Conservation (phyloP, 768 basidiomycete species). For the Cyclocybe cylindracea region DNA sequence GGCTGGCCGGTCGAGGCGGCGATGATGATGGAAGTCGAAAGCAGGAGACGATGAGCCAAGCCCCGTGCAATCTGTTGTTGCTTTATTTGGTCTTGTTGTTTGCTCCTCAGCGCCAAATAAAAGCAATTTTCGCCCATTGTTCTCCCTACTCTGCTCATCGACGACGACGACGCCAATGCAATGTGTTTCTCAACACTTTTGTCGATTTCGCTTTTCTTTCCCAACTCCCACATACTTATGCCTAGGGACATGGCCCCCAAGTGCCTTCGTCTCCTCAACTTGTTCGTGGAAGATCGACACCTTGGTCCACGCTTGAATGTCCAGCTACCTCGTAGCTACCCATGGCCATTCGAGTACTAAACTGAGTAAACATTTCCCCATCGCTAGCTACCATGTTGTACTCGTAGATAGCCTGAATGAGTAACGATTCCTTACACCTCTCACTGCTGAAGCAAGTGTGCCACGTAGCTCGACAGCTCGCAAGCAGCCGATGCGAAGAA, state of each 20-base stretch:
- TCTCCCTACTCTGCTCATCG: constrained; percentile 9
- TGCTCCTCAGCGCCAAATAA: constrained; percentile 19
- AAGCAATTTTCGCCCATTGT: constrained; percentile 11
- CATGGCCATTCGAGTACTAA: constrained; percentile 83
- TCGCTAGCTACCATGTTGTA: not conserved
- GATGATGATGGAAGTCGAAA: constrained; percentile 39
- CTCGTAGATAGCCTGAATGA: too few species aligned
- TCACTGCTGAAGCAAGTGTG: constrained; percentile 1
- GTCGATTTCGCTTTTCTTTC: constrained; percentile 14
- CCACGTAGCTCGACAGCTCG: too few species aligned
- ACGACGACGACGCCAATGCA: constrained; percentile 10
- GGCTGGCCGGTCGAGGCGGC: constrained; percentile 29
- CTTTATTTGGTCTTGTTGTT: constrained; percentile 34
- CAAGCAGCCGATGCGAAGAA: too few species aligned
- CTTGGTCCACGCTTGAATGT: constrained; percentile 81
- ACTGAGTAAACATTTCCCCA: constrained; percentile 48
- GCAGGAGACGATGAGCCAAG: constrained; percentile 19
- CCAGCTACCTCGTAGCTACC: constrained; percentile 41
- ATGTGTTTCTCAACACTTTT: constrained; percentile 3
- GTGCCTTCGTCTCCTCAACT: constrained; percentile 82
- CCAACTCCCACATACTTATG: constrained; percentile 59
- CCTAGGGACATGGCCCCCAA: constrained; percentile 72
- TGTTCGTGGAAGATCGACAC: constrained; percentile 66
- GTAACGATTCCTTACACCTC: not conserved
- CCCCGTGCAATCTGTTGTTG: constrained; percentile 25